Evolutionary conservation across 331 rosid genomes (phyloP).

Genomic region (Erythrophleum ivorense): DNA sequence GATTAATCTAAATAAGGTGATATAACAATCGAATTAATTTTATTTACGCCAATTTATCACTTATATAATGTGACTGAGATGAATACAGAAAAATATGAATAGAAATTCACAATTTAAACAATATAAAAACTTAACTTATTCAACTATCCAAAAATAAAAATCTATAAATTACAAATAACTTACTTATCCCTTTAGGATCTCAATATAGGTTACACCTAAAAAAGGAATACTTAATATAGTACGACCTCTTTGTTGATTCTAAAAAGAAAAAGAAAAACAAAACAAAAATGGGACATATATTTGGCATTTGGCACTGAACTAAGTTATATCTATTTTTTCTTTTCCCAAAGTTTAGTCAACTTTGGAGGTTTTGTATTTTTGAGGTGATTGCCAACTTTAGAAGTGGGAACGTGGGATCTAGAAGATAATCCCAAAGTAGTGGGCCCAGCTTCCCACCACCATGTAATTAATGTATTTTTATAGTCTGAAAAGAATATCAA

Average conservation of each 20-base stretch:
- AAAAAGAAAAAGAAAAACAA: too few species aligned
- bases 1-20: too few species aligned
- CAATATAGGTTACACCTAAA: background rate
- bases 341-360: background rate
- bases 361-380: background rate
- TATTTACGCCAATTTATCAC: too few species aligned
- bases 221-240: background rate
- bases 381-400: background rate
- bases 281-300: too few species aligned
- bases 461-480: background rate
- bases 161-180: too few species aligned
- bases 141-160: background rate
- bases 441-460: background rate
- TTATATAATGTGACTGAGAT: too few species aligned
- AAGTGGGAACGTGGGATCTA: conserved; percentile 3
- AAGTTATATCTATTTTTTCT: background rate
- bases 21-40: too few species aligned
- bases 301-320: background rate
- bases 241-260: background rate
- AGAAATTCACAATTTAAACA: too few species aligned
- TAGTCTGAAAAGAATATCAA: background rate
- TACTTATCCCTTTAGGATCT: too few species aligned
- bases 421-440: conserved; percentile 2
- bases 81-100: too few species aligned
- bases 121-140: too few species aligned